These are phyloP conservation scores for Mucuna pruriens DNA, from an alignment of 306 rosid species.

Conservation along the genomic window DNA sequence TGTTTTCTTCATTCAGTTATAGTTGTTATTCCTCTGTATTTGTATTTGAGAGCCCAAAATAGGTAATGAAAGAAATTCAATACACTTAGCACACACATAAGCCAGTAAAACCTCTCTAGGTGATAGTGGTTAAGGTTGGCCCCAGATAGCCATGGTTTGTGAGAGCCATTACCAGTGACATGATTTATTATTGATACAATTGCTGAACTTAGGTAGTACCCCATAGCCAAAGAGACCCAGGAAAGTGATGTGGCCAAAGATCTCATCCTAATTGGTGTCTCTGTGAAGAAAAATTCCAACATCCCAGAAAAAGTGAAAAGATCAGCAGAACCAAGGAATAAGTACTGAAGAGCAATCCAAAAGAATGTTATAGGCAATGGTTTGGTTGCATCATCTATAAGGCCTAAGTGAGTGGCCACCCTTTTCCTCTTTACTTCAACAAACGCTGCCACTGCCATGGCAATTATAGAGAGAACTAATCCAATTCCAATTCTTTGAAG, in stretches of 20 bases:
- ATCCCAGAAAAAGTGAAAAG: constrained; percentile 89
- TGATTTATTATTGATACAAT: constrained; percentile 70
- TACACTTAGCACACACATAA: constrained; percentile 85
- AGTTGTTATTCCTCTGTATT: constrained; percentile 55
- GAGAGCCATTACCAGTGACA: constrained; percentile 55
- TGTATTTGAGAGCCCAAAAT: constrained; percentile 76
- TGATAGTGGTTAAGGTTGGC: constrained; percentile 64
- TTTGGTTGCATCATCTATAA: constrained; percentile 48
- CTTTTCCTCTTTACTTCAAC: constrained; percentile 82
- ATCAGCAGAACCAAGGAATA: constrained; percentile 94
- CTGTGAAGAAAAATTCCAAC: constrained; percentile 91
- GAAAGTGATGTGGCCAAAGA: constrained; percentile 93
- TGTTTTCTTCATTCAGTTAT: constrained; percentile 10
- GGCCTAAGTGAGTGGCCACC: constrained; percentile 51
- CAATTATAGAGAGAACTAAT: constrained; percentile 65
- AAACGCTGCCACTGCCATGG: constrained; percentile 89
- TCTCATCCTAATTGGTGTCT: constrained; percentile 81
- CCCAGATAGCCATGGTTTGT: constrained; percentile 76
- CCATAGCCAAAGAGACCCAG: constrained; percentile 90
- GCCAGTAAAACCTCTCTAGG: constrained; percentile 92
- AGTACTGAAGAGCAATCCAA: constrained; percentile 84
- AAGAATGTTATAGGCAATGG: constrained; percentile 80
- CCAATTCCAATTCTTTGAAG: constrained; percentile 88
- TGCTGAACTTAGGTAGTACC: constrained; percentile 81
- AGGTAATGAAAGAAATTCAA: constrained; percentile 85